Percentiles rank a stretch among this genome's conserved stretches.
Evolutionary conservation across 306 rosid species (phyloP).

Genomic region (Cyamopsis tetragonoloba): DNA sequence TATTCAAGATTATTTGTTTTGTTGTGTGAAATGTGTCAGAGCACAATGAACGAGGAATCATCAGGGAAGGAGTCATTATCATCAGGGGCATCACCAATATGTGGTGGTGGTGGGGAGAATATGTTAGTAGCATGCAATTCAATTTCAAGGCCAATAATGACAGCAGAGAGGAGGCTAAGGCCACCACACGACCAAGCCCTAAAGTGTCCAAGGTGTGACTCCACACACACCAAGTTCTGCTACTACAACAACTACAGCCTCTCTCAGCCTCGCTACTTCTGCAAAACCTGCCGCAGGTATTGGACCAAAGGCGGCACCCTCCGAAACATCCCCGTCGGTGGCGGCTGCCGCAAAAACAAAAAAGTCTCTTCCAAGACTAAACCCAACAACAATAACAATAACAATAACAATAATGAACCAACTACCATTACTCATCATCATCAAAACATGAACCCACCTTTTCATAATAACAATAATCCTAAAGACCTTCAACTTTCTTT

Average conservation of each 20-base stretch:
- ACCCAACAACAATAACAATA: too few species aligned
- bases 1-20: not conserved
- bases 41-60: conserved; percentile 66
- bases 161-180: conserved; percentile 68
- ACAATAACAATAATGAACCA: too few species aligned
- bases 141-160: conserved; percentile 70
- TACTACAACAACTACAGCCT: conserved; percentile 99
- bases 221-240: conserved; percentile 94
- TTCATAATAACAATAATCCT: conserved; percentile 37
- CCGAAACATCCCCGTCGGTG: conserved; percentile 93
- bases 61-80: conserved; percentile 80
- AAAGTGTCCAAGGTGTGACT: conserved; percentile 93
- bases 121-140: conserved; percentile 66
- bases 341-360: conserved; percentile 92
- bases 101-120: too few species aligned
- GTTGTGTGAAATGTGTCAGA: conserved; percentile 40
- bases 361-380: conserved; percentile 69
- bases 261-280: conserved; percentile 92
- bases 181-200: conserved; percentile 81
- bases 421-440: conserved; percentile 27
- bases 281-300: conserved; percentile 94
- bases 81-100: too few species aligned
- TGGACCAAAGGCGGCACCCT: conserved; percentile 99
- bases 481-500: conserved; percentile 77
- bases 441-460: conserved; percentile 29